Base-by-base conservation (phyloP, 192 early-diverging fungal species). In the Coemansia sp. region DNA sequence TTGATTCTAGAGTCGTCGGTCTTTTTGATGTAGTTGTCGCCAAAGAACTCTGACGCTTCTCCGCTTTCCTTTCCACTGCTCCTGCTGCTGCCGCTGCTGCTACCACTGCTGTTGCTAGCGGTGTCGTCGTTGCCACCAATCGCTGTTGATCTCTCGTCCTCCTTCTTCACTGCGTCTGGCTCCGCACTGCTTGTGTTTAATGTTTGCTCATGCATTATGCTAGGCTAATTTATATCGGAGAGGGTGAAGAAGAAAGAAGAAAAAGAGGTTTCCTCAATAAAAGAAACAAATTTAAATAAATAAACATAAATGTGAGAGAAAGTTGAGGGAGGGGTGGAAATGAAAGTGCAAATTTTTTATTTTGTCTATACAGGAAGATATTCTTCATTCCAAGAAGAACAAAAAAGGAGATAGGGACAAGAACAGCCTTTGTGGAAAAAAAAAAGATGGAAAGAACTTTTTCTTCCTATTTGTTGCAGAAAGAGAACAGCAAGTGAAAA, bases 11-110 rank as follows among this genome's bases (percentile, higher is more conserved):
- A 41, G 66, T 68, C 69, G 69, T 82, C 80, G 3, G 68, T 73
- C 12, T 71, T 66, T 41, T 77, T 73, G 36, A 82, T 82, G 37
- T 71, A 82, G 26, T 65, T 59, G 45, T 82, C 80, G 40, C 71
- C 71, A 9, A 65, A 67, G 60, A 64, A 66, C 54, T 82, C 80
- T 8, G 80, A 71, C 16, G 41, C 59, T 8, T 61, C 45, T 32
- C 71, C 66, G 56, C 63, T 62, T 9, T 8, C 49, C 12, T 52
- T 52, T 3, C 26, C 26, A 26, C 26, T 26, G 3, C 46, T 47
- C 1, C 46, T 47, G 11, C 39, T 18, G 6, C 32, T 58, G 6
- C 56, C 13, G 46, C 46, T 47, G 11, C 39, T 18, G 6, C 32
- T 58, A 12, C 56, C 13, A 36, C 56, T 40, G 15, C 16, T 18